Base-by-base conservation (phyloP, 305 asterid species). In the Fraxinus dipetala region DNA sequence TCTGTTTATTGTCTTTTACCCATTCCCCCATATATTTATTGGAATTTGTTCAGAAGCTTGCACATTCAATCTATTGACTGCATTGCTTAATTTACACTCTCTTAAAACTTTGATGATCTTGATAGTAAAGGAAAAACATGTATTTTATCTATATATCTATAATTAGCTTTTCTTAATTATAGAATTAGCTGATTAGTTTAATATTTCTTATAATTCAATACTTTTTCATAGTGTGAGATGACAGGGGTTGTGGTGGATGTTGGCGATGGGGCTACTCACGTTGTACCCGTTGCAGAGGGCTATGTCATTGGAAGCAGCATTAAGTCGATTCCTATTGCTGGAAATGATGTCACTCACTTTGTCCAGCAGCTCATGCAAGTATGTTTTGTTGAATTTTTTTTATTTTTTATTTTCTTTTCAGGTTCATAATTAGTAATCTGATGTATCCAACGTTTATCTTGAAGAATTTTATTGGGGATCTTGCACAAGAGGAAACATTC, bases 191-290 rank as follows among this genome's bases (percentile, higher is more conserved):
- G 77, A 79, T 83, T 85, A 61, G 73, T 38, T 77, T 83, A 76
- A 75, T 43, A 59, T 80, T 82, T 81, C 87, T 83, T 86, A 84
- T 78, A 67, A 73, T 77, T 72, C 78, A 80, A 67, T 79, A 75
- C 82, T 78, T 76, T 73, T 81, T 73, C 61, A 81, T 89, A 95
- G 99, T 92, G 98, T 91, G 97, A 95, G 93, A 95, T 95, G 99
- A 95, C 99, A 83, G 99, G 98, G 63, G 95, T 96, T 79, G 98
- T 96, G 72, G 93, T 96, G 82, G 99, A 96, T 84, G 89, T 90
- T 84, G 98, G 98, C 77, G 99, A 96, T 90, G 99, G 99, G 78
- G 99, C 97, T 87, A 91, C 98, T 45, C 99, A 96, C 83, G 93
- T 93, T 74, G 98, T 96, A 86, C 98, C 98, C 79, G 97, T 96